These are phyloP conservation scores for Eucalyptus lansdowneana DNA, from an alignment of 345 rosid species.

Conservation along the genomic window DNA sequence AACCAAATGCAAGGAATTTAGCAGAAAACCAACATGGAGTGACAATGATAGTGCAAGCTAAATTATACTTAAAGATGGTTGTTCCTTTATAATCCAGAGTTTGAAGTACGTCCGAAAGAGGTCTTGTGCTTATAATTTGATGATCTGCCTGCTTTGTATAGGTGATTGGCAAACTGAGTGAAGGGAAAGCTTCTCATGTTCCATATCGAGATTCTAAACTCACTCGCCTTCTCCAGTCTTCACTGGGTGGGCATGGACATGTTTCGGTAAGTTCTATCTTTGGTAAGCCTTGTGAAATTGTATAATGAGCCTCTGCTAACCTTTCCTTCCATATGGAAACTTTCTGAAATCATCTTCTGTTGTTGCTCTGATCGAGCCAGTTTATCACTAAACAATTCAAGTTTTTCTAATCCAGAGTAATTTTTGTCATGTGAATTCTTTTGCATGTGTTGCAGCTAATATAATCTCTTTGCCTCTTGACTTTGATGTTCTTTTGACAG, in stretches of 20 bases:
- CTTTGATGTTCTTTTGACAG: slow-evolving; percentile 17
- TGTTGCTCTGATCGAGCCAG: neutral
- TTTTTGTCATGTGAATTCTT: neutral
- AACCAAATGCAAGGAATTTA: neutral
- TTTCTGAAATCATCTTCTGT: neutral
- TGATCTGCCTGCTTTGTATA: slow-evolving; percentile 11
- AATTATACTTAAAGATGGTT: neutral
- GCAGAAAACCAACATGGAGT: neutral
- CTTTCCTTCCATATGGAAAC: neutral
- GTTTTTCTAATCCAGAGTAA: neutral
- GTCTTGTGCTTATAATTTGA: neutral
- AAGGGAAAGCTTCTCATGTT: slow-evolving; percentile 98
- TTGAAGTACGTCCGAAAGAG: neutral
- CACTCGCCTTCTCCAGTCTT: slow-evolving; percentile 97
- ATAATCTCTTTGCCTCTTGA: neutral
- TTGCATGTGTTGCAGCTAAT: neutral
- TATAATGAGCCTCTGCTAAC: neutral
- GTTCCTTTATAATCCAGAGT: neutral
- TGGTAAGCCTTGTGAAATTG: neutral
- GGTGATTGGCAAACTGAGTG: slow-evolving; percentile 98
- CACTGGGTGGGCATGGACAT: slow-evolving; percentile 95
- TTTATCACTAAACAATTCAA: neutral
- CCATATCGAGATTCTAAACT: slow-evolving; percentile 99
- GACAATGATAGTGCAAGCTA: neutral
- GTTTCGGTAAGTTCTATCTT: slow-evolving; percentile 68